A percentile compares a stretch with the other conserved stretches of the same genome.
Conservation (phyloP, 257 asterid species). For the Echites panduratus region DNA sequence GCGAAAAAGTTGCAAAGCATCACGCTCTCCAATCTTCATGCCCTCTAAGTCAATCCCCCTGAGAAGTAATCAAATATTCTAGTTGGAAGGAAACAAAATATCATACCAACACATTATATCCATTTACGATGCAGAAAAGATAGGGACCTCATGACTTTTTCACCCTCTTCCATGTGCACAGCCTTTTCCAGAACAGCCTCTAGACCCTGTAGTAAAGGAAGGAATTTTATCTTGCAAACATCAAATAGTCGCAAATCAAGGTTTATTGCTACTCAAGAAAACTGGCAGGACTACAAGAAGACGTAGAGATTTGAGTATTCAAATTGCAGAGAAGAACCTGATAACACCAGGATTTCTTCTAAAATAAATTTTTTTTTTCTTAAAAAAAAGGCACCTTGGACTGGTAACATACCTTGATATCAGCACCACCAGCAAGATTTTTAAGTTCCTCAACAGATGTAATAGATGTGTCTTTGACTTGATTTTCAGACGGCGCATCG, state of each 20-base stretch:
- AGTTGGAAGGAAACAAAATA: conserved; percentile 24
- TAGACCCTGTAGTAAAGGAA: conserved; percentile 54
- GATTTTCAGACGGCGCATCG: conserved; percentile 39
- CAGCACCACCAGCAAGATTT: conserved; percentile 76
- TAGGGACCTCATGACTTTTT: conserved; percentile 67
- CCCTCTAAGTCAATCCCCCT: conserved; percentile 75
- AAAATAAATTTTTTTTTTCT: no score
- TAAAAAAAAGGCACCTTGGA: conserved; percentile 14
- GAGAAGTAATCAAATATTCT: conserved; percentile 20
- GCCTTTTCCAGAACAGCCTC: conserved; percentile 99
- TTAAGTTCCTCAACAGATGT: conserved; percentile 77
- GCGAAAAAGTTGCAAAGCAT: conserved; percentile 91
- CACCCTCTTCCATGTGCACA: conserved; percentile 89
- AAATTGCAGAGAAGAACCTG: conserved; percentile 3
- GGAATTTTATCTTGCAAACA: conserved; percentile 4
- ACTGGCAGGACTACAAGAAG: background rate
- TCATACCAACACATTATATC: conserved; percentile 3
- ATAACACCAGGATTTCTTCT: conserved; percentile 8
- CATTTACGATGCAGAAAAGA: conserved; percentile 4
- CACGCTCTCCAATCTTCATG: conserved; percentile 75
- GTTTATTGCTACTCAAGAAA: background rate
- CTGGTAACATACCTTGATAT: conserved; percentile 63
- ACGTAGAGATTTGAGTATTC: background rate
- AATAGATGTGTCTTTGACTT: conserved; percentile 45
- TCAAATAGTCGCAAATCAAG: background rate